A percentile compares a stretch with the other conserved stretches of the same genome.
Evolutionary conservation across 2,329 filamentous ascomycete species (phyloP).

Genomic region (Fusarium azukiicola): DNA sequence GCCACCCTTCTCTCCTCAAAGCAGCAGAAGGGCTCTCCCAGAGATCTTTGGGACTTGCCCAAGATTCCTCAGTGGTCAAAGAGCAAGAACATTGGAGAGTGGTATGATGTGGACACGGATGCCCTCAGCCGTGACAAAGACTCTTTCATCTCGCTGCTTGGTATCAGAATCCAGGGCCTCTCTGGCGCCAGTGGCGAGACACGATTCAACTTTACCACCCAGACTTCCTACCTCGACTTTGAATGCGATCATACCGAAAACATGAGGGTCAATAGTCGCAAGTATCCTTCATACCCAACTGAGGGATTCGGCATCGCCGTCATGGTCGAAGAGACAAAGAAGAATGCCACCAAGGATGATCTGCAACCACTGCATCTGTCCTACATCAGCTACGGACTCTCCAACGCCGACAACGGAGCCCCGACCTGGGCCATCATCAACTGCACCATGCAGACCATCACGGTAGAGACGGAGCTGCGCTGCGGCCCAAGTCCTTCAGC

Average conservation of each 20-base stretch:
- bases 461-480: neutral
- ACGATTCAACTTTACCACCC: slow-evolving; percentile 17
- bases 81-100: neutral
- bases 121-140: neutral
- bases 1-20: slow-evolving; percentile 11
- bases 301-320: neutral
- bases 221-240: slow-evolving; percentile 15
- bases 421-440: neutral
- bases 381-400: neutral
- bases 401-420: neutral
- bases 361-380: neutral
- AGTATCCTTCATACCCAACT: neutral
- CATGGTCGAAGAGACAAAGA: neutral
- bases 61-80: slow-evolving; percentile 30
- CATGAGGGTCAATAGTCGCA: neutral
- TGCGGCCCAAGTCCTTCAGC: neutral
- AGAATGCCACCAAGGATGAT: neutral
- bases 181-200: neutral
- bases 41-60: slow-evolving; percentile 34
- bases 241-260: neutral
- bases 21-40: neutral
- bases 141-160: slow-evolving; percentile 20
- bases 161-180: slow-evolving; percentile 17
- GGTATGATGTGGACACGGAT: neutral
- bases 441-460: slow-evolving; percentile 4